Evolutionary conservation across 2,329 filamentous ascomycete genomes (phyloP).

Genomic region (Botryotinia narcissicola): DNA sequence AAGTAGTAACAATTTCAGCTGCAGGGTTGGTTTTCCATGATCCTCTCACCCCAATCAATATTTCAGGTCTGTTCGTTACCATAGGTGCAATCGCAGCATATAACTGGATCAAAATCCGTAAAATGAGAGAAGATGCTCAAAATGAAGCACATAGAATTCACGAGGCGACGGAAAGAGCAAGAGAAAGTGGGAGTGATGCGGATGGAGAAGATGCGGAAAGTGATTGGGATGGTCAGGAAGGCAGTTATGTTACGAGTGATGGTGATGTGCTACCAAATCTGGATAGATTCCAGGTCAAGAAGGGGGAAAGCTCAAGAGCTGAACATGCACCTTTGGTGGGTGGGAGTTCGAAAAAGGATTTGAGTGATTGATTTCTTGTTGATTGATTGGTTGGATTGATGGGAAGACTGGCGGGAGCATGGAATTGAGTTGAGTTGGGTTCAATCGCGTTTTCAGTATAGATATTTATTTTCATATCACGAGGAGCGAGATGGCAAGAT

Average conservation of each 20-base stretch:
- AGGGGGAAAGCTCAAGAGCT: constrained; percentile 15
- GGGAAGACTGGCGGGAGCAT: background rate
- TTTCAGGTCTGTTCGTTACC: constrained; percentile 83
- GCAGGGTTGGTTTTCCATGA: constrained; percentile 89
- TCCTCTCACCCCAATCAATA: constrained; percentile 79
- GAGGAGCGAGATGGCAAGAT: background rate
- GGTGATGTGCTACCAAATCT: constrained; percentile 34
- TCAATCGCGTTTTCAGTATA: background rate
- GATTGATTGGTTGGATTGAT: background rate
- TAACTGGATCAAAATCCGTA: constrained; percentile 90
- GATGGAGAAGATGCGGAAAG: constrained; percentile 31
- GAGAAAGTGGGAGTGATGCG: constrained; percentile 27
- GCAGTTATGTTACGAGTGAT: constrained; percentile 34
- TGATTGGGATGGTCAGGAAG: constrained; percentile 33
- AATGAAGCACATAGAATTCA: constrained; percentile 45
- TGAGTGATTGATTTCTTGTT: constrained; percentile 15
- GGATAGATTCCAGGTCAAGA: constrained; percentile 11
- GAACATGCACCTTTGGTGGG: constrained; percentile 13
- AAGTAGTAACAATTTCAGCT: constrained; percentile 91
- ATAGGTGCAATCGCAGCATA: constrained; percentile 83
- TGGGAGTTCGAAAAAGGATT: constrained; percentile 4
- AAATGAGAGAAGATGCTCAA: constrained; percentile 78
- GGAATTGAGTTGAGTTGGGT: background rate
- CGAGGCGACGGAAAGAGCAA: constrained; percentile 19
- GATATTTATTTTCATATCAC: background rate